Conservation (phyloP, 371 early-diverging fungal genomes). For the Lichtheimia corymbifera region DNA sequence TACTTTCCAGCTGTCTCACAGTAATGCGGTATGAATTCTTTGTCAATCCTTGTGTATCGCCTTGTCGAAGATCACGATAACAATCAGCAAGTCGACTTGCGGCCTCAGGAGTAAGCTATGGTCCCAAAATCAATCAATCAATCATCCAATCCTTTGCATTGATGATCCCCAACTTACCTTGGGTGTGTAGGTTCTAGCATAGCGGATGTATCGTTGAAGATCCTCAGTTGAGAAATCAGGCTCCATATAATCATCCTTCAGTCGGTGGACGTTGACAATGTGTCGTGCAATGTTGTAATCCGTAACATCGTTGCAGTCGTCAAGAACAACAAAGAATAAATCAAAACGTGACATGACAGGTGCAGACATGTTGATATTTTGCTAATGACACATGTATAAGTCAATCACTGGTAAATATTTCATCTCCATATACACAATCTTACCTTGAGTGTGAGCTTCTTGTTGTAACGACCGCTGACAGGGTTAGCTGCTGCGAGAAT, state of each 20-base stretch:
- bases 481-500: conserved; percentile 99
- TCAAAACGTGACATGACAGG: conserved; percentile 99
- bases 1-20: conserved; percentile 97
- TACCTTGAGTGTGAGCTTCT: conserved; percentile 86
- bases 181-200: conserved; percentile 88
- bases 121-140: neutral
- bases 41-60: conserved; percentile 76
- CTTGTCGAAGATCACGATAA: conserved; percentile 91
- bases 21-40: conserved; percentile 95
- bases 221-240: conserved; percentile 79
- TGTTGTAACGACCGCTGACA: conserved; percentile 96
- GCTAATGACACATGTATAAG: conserved; percentile 49
- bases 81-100: conserved; percentile 79
- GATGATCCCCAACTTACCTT: conserved; percentile 40
- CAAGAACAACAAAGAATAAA: conserved; percentile 98
- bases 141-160: neutral
- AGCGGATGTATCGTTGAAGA: conserved; percentile 86
- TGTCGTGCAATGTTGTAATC: conserved; percentile 95
- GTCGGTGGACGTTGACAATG: conserved; percentile 91
- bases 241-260: conserved; percentile 67
- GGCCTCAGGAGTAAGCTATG: conserved; percentile 78
- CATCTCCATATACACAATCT: conserved; percentile 7
- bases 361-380: conserved; percentile 97
- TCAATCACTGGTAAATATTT: neutral
- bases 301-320: conserved; percentile 91